Base-by-base conservation (phyloP, 495 filamentous ascomycete species). In the Bombardia bombarda region DNA sequence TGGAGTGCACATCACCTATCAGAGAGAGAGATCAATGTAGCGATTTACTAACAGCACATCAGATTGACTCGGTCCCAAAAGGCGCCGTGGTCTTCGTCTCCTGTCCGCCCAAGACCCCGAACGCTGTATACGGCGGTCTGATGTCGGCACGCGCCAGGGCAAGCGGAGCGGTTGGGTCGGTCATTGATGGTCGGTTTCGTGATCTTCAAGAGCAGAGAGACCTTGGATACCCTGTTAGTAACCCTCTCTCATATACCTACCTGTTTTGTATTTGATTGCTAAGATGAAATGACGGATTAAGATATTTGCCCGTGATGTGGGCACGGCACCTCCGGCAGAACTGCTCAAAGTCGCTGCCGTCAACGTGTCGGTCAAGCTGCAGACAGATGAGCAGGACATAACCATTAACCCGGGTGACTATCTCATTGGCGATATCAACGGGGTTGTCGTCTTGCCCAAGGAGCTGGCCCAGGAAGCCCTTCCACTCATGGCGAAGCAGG, bases 181-280 rank as follows among this genome's bases (percentile, higher is more conserved):
- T 82, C 4, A 72, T 82, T 37, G 78, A 82, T 48, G 78, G 79
- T 4, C 62, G 72, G 3, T 66, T 80, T 41, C 61, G 78, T 7
- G 78, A 82, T 45, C 39, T 82, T 5, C 63, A 76, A 34, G 78
- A 81, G 54, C 78, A 82, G 49, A 66, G 70, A 2, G 74, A 70
- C 23, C 44, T 80, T 9, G 51, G 52, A 0, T 74, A 69, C 40
- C 71, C 72, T 9, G 68, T 72, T 33, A 24, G 50, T 45, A 9
- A 1, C 14, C 19, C 26, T 28, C 25, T 17, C 3, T 4, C 12
- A 17, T 17, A 17, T 22, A 14, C 18, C 14, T 24, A 28, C 19
- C 45, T 23, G 23, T 9, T 30, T 7, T 40, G 32, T 7, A 34
- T 8, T 28, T 20, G 2, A 7, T 4, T 24, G 4, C n/a, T n/a